Evolutionary conservation across 2,329 filamentous ascomycete genomes (phyloP).

Genomic region (Phyllosticta citrichinensis): DNA sequence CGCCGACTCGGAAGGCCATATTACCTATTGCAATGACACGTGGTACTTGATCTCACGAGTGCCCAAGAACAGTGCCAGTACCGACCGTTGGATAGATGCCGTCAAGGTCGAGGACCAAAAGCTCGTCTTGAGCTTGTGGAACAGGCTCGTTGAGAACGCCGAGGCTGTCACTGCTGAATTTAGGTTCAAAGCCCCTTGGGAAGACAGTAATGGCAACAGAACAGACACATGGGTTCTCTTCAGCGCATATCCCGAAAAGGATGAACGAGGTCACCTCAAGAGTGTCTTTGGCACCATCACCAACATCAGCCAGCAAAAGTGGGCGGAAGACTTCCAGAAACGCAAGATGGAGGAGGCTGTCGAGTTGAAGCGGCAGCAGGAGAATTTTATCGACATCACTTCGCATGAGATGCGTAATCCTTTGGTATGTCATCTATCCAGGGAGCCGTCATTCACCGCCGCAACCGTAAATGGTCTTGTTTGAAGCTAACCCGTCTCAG

Average conservation of each 20-base stretch:
- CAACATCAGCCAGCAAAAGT: slow-evolving; percentile 78
- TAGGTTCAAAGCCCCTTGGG: slow-evolving; percentile 60
- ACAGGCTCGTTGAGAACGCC: slow-evolving; percentile 49
- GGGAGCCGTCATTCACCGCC: background rate
- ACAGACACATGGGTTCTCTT: slow-evolving; percentile 68
- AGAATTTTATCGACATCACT: slow-evolving; percentile 73
- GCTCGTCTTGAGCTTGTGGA: slow-evolving; percentile 52
- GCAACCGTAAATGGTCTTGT: background rate
- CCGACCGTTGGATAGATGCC: slow-evolving; percentile 62
- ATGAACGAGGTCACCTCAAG: slow-evolving; percentile 54
- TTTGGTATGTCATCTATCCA: slow-evolving; percentile 26
- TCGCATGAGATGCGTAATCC: slow-evolving; percentile 71
- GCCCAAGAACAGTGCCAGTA: slow-evolving; percentile 46
- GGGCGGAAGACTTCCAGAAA: slow-evolving; percentile 71
- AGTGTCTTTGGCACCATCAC: slow-evolving; percentile 73
- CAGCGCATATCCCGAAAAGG: slow-evolving; percentile 64
- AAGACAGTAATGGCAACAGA: slow-evolving; percentile 47
- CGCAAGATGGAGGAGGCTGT: slow-evolving; percentile 70
- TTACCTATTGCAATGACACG: slow-evolving; percentile 74
- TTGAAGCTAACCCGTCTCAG: background rate
- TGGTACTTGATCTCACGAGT: slow-evolving; percentile 61
- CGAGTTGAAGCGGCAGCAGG: slow-evolving; percentile 69
- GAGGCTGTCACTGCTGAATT: slow-evolving; percentile 61
- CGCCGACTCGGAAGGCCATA: slow-evolving; percentile 57
- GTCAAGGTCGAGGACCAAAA: slow-evolving; percentile 57